phyloP scores from a whole-genome alignment of 2,329 filamentous ascomycete species.

The Zalaria obscura region DNA sequence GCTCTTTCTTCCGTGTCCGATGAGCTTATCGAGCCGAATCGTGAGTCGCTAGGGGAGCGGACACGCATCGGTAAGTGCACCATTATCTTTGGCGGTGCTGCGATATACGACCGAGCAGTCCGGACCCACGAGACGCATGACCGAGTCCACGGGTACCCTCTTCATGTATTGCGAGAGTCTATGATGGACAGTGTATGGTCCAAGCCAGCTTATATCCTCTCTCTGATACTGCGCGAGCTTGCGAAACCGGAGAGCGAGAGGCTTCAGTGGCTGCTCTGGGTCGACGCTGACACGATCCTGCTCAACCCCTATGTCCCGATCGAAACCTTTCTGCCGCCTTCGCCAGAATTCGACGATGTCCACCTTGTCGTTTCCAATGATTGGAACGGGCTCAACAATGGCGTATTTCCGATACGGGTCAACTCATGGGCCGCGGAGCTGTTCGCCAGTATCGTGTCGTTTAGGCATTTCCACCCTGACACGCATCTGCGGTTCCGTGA shows the following conservation, averaged over 20 bases:
- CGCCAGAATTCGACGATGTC: slow-evolving; percentile 18
- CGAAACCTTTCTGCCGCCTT: slow-evolving; percentile 24
- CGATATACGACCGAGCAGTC: slow-evolving; percentile 26
- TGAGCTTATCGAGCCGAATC: slow-evolving; percentile 1
- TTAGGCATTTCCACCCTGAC: slow-evolving; percentile 23
- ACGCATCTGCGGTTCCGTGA: slow-evolving; percentile 22
- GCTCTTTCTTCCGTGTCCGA: slow-evolving; percentile 1
- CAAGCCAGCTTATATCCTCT: slow-evolving; percentile 30
- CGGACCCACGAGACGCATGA: slow-evolving; percentile 27
- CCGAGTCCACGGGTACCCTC: slow-evolving; percentile 25
- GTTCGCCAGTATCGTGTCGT: slow-evolving; percentile 24
- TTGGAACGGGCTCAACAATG: slow-evolving; percentile 28
- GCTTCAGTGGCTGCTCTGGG: slow-evolving; percentile 30
- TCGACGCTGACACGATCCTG: slow-evolving; percentile 30
- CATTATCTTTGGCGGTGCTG: slow-evolving; percentile 22
- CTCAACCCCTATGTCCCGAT: slow-evolving; percentile 27
- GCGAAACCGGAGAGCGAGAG: slow-evolving; percentile 22
- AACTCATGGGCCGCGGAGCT: slow-evolving; percentile 24
- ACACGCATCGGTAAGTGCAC: slow-evolving; percentile 24
- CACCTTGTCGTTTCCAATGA: slow-evolving; percentile 24
- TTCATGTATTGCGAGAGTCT: slow-evolving; percentile 26
- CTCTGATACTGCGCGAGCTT: slow-evolving; percentile 23
- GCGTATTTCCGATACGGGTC: slow-evolving; percentile 28
- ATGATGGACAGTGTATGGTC: slow-evolving; percentile 30
- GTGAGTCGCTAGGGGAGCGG: slow-evolving; percentile 14